phyloP scores from a whole-genome alignment of 1,139 yeast species.

The Sugiyamaella pinicola region DNA sequence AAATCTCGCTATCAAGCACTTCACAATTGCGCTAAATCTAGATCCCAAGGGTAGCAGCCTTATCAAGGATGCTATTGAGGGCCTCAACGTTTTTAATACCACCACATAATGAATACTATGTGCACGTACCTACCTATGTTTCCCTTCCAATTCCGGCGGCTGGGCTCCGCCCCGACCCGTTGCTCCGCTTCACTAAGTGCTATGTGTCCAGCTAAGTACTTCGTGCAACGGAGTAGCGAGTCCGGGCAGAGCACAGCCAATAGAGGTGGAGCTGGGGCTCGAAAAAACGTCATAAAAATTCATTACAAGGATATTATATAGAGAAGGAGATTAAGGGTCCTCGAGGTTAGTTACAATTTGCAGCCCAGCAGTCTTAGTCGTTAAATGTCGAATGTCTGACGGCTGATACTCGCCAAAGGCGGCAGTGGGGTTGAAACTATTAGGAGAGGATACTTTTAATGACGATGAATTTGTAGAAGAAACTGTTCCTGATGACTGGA shows the following conservation, averaged over 20 bases:
- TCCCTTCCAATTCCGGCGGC: no score
- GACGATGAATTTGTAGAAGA: conserved; percentile 32
- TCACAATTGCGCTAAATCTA: conserved; percentile 84
- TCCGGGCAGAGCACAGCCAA: no score
- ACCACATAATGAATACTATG: not conserved
- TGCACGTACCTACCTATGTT: no score
- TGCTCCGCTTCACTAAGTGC: no score
- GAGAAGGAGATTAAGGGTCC: conserved; percentile 9
- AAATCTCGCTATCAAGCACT: conserved; percentile 78
- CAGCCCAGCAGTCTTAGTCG: conserved; percentile 36
- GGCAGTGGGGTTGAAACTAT: conserved; percentile 12
- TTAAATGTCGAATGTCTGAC: conserved; percentile 31
- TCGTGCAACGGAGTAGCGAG: not conserved
- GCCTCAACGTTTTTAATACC: conserved; percentile 12
- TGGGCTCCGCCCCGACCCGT: not conserved
- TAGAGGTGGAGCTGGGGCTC: no score
- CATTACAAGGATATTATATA: conserved; percentile 13
- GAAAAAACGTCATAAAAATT: conserved; percentile 18
- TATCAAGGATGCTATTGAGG: conserved; percentile 56
- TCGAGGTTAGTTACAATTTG: conserved; percentile 34
- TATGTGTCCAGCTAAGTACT: no score
- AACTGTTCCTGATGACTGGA: conserved; percentile 34
- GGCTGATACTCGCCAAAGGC: conserved; percentile 17
- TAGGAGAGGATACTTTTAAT: conserved; percentile 22
- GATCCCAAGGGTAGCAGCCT: conserved; percentile 93